phyloP scores from a whole-genome alignment of 495 filamentous ascomycete species.

The Achaetomiella virescens region DNA sequence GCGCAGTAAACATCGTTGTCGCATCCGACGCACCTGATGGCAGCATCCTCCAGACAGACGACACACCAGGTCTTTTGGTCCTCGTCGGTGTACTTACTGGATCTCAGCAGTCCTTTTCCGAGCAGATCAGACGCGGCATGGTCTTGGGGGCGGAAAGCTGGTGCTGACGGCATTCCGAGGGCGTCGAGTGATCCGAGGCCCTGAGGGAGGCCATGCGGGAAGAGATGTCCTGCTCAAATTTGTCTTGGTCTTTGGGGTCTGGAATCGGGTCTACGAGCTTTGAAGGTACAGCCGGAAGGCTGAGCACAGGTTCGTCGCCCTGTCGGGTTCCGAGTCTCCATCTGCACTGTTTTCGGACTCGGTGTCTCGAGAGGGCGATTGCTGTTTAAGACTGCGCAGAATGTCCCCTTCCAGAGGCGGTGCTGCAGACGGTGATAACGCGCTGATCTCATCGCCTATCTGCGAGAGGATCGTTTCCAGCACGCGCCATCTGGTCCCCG shows the following conservation, averaged over 20 bases:
- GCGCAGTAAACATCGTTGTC: slow-evolving; percentile 61
- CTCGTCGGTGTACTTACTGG: slow-evolving; percentile 47
- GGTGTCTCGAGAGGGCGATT: background rate
- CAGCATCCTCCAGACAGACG: slow-evolving; percentile 63
- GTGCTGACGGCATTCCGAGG: slow-evolving; percentile 48
- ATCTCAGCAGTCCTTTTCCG: background rate
- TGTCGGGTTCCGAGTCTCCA: background rate
- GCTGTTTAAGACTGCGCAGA: background rate
- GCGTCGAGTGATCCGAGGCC: slow-evolving; percentile 28
- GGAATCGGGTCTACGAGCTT: slow-evolving; percentile 22
- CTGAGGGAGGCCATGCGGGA: slow-evolving; percentile 37
- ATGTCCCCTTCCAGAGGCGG: background rate
- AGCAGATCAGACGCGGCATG: background rate
- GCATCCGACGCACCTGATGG: slow-evolving; percentile 56
- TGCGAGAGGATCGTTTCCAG: slow-evolving; percentile 34
- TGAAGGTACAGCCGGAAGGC: slow-evolving; percentile 35
- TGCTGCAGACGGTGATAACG: background rate
- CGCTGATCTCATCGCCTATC: slow-evolving; percentile 32
- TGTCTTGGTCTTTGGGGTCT: background rate
- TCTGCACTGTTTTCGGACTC: background rate
- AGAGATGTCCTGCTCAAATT: slow-evolving; percentile 36
- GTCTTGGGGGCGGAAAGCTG: slow-evolving; percentile 44
- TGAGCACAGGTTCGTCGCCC: slow-evolving; percentile 12
- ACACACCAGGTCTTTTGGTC: slow-evolving; percentile 64
- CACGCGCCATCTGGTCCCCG: slow-evolving; percentile 31